phyloP scores from a whole-genome alignment of 495 filamentous ascomycete genomes.

The Penicillium verhagenii region DNA sequence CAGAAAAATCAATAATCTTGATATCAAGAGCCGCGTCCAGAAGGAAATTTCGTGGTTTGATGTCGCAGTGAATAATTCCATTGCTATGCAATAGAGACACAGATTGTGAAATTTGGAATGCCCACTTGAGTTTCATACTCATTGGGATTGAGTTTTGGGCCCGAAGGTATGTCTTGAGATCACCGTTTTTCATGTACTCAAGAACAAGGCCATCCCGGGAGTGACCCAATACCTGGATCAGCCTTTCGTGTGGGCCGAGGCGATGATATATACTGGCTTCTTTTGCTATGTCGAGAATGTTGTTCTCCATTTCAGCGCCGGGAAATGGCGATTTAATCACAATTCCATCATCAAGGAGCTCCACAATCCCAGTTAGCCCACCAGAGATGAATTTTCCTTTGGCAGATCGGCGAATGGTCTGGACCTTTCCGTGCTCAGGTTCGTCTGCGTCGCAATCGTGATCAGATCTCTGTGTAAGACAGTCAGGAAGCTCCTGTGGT shows the following conservation, averaged over 20 bases:
- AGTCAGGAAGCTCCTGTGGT: no score
- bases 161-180: constrained; percentile 26
- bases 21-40: constrained; percentile 19
- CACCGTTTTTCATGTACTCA: constrained; percentile 33
- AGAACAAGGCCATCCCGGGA: constrained; percentile 20
- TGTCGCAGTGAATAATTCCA: constrained; percentile 16
- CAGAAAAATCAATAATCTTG: constrained; percentile 29
- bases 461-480: no score
- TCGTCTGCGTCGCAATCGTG: no score
- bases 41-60: constrained; percentile 28
- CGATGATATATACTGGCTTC: constrained; percentile 29
- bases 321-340: constrained; percentile 22
- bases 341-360: constrained; percentile 24
- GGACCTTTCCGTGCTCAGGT: no score
- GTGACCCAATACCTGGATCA: constrained; percentile 24
- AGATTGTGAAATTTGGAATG: constrained; percentile 22
- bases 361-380: constrained; percentile 25
- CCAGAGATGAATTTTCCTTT: constrained; percentile 26
- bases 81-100: constrained; percentile 22
- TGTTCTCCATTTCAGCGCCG: constrained; percentile 16
- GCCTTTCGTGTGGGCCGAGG: constrained; percentile 19
- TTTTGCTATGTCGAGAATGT: constrained; percentile 26
- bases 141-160: constrained; percentile 17
- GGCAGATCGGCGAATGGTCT: no score
- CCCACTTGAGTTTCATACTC: constrained; percentile 20